A percentile compares a stretch with the other conserved stretches of the same genome.
phyloP scores from a whole-genome alignment of 2,329 filamentous ascomycete genomes.

The Ilyonectria destructans region DNA sequence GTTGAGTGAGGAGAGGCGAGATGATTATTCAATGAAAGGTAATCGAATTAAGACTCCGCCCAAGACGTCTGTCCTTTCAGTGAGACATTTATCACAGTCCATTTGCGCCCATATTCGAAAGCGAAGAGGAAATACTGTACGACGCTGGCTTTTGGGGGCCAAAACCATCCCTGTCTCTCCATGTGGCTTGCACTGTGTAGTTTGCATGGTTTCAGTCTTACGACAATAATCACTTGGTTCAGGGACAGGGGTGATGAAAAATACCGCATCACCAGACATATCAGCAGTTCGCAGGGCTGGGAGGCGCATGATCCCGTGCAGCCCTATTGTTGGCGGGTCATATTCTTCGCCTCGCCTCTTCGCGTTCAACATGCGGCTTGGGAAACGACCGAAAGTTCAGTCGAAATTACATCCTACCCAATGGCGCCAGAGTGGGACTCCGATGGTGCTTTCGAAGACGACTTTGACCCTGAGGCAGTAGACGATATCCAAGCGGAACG shows the following conservation, averaged over 20 bases:
- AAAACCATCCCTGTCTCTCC: background rate
- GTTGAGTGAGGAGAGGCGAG: background rate
- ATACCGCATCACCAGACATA: constrained; percentile 1
- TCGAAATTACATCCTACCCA: background rate
- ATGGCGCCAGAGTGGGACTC: constrained; percentile 8
- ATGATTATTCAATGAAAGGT: background rate
- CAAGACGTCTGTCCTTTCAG: too few species aligned
- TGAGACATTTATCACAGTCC: too few species aligned
- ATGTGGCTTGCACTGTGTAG: background rate
- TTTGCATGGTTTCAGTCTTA: background rate
- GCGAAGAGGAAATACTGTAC: background rate
- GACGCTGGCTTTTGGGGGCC: background rate
- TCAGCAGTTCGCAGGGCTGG: background rate
- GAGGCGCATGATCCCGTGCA: background rate
- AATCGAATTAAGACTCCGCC: background rate
- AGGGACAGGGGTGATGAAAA: background rate
- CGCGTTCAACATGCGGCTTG: background rate
- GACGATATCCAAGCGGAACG: constrained; percentile 3
- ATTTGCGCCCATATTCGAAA: background rate
- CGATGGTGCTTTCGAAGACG: background rate
- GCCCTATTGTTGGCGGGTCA: background rate
- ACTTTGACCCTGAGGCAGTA: background rate
- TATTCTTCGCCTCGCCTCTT: background rate
- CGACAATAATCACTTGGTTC: background rate
- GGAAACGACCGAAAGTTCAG: background rate